Conservation (phyloP, 441 rosid genomes). For the Manihot esculenta region DNA sequence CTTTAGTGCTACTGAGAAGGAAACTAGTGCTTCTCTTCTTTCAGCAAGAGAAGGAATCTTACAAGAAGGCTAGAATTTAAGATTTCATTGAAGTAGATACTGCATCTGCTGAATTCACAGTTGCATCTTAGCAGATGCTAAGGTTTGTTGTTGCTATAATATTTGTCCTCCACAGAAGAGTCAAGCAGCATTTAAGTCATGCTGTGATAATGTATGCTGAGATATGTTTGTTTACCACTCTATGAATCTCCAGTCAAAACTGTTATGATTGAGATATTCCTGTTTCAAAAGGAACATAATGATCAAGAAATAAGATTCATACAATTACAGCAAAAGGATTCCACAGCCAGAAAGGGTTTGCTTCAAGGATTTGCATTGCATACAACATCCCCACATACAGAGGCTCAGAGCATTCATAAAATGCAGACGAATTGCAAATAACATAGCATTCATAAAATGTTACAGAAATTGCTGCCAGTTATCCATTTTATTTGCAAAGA, state of each 20-base stretch:
- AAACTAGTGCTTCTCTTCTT: constrained; percentile 37
- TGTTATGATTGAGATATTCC: background rate
- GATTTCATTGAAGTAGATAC: background rate
- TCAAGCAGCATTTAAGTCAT: background rate
- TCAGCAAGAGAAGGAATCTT: constrained; percentile 31
- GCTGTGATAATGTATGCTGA: background rate
- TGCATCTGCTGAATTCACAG: background rate
- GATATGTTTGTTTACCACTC: constrained; percentile 8
- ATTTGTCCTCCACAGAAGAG: background rate
- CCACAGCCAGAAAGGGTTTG: background rate
- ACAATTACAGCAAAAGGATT: too few species aligned
- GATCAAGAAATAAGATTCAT: too few species aligned
- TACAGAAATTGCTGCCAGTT: background rate
- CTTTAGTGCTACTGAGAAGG: constrained; percentile 35
- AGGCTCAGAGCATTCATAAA: background rate
- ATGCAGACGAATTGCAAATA: too few species aligned
- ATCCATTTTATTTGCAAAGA: constrained; percentile 14
- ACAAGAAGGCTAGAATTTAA: constrained; percentile 32
- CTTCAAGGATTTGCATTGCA: background rate
- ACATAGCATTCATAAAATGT: background rate
- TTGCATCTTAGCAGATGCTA: background rate
- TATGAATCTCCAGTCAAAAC: background rate
- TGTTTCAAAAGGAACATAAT: too few species aligned
- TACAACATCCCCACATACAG: background rate
- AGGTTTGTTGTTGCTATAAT: background rate